Percentiles rank a stretch among this genome's conserved stretches.
Evolutionary conservation across 2,329 filamentous ascomycete species (phyloP).

Genomic region (Diatrype stigma): DNA sequence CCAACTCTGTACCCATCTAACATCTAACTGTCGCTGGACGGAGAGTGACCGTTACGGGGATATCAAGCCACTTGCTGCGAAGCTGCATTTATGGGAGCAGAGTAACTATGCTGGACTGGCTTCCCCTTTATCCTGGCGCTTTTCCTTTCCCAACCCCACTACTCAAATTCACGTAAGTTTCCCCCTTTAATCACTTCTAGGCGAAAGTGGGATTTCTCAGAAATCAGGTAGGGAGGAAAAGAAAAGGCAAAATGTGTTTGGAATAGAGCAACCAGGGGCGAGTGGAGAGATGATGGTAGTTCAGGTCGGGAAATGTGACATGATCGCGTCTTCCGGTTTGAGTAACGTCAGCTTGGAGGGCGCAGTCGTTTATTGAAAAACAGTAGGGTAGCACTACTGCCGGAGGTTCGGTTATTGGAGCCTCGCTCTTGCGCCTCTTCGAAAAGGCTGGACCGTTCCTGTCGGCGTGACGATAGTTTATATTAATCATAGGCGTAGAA

Average conservation of each 20-base stretch:
- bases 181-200: too few species aligned
- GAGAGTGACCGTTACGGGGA: too few species aligned
- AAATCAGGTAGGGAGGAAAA: background rate
- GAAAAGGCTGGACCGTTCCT: too few species aligned
- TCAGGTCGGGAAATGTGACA: slow-evolving; percentile 21
- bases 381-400: too few species aligned
- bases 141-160: background rate
- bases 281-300: background rate
- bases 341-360: background rate
- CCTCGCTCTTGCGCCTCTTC: too few species aligned
- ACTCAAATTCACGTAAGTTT: background rate
- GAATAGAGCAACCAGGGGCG: slow-evolving; percentile 1
- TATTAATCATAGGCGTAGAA: too few species aligned
- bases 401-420: too few species aligned
- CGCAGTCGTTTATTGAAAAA: background rate
- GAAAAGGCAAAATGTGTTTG: background rate
- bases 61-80: too few species aligned
- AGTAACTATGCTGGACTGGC: background rate
- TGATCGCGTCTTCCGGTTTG: slow-evolving; percentile 11
- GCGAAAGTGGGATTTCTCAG: background rate
- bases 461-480: too few species aligned
- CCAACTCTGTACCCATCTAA: slow-evolving; percentile 1
- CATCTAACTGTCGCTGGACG: too few species aligned
- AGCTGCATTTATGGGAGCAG: background rate
- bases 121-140: background rate